phyloP scores from a whole-genome alignment of 441 rosid species.

The Corymbia citriodora region DNA sequence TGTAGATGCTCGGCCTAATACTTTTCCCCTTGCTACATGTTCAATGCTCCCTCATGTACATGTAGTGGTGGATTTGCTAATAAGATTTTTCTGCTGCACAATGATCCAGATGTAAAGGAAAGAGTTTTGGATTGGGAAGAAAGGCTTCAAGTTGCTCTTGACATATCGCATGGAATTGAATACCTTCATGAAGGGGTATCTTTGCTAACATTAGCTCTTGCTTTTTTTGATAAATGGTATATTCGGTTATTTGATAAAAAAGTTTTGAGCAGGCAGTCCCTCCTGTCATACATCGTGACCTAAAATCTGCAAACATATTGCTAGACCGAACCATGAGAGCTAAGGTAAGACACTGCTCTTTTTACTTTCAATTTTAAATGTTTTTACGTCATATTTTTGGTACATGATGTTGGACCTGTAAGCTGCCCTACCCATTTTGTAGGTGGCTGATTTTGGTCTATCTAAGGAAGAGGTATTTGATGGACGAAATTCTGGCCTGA shows the following conservation, averaged over 20 bases:
- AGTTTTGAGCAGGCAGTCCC: conserved; percentile 71
- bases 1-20: background rate
- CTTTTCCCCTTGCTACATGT: background rate
- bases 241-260: background rate
- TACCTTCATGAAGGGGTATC: conserved; percentile 98
- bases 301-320: conserved; percentile 93
- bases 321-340: conserved; percentile 93
- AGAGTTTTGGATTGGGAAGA: conserved; percentile 72
- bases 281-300: conserved; percentile 89
- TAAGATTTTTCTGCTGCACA: background rate
- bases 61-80: background rate
- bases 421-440: background rate
- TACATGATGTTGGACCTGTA: background rate
- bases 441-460: conserved; percentile 99
- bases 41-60: background rate
- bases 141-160: conserved; percentile 81
- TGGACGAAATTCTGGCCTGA: conserved; percentile 67
- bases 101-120: conserved; percentile 40
- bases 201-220: background rate
- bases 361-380: background rate
- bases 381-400: background rate
- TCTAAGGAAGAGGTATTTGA: conserved; percentile 85
- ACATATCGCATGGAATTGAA: conserved; percentile 91
- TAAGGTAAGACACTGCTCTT: conserved; percentile 40
- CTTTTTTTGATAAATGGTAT: background rate